Evolutionary conservation across 2,329 filamentous ascomycete genomes (phyloP).

Genomic region (Tolypocladium sp.): DNA sequence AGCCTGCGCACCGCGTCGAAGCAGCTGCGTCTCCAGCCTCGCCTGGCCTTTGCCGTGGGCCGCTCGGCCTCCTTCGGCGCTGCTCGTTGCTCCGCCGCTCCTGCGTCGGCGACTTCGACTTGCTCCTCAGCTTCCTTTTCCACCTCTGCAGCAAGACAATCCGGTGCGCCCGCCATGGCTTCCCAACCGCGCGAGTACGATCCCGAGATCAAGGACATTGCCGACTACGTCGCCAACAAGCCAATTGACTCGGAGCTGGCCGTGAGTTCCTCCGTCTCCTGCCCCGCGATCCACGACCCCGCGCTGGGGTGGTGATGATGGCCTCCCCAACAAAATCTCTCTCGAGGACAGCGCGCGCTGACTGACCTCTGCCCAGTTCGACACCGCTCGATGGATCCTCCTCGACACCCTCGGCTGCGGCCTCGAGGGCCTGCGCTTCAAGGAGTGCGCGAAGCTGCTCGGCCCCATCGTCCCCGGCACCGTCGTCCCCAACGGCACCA

Average conservation of each 20-base stretch:
- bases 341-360: background rate
- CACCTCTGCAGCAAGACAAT: slow-evolving; percentile 37
- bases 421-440: slow-evolving; percentile 89
- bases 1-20: slow-evolving; percentile 45
- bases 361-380: slow-evolving; percentile 49
- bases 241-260: slow-evolving; percentile 85
- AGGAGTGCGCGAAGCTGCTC: slow-evolving; percentile 90
- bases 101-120: slow-evolving; percentile 20
- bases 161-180: slow-evolving; percentile 41
- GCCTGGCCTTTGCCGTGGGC: slow-evolving; percentile 16
- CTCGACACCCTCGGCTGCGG: slow-evolving; percentile 95
- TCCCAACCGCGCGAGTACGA: slow-evolving; percentile 60
- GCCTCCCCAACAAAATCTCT: background rate
- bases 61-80: slow-evolving; percentile 13
- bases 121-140: slow-evolving; percentile 27
- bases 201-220: slow-evolving; percentile 90
- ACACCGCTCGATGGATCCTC: slow-evolving; percentile 94
- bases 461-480: slow-evolving; percentile 89
- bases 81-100: slow-evolving; percentile 20
- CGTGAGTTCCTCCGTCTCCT: slow-evolving; percentile 44
- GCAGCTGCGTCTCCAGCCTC: slow-evolving; percentile 39
- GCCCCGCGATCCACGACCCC: background rate
- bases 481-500: slow-evolving; percentile 81
- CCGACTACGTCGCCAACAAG: slow-evolving; percentile 87
- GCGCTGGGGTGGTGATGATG: background rate